Conservation (phyloP, 2,329 filamentous ascomycete species). For the Cladosporium sp. region DNA sequence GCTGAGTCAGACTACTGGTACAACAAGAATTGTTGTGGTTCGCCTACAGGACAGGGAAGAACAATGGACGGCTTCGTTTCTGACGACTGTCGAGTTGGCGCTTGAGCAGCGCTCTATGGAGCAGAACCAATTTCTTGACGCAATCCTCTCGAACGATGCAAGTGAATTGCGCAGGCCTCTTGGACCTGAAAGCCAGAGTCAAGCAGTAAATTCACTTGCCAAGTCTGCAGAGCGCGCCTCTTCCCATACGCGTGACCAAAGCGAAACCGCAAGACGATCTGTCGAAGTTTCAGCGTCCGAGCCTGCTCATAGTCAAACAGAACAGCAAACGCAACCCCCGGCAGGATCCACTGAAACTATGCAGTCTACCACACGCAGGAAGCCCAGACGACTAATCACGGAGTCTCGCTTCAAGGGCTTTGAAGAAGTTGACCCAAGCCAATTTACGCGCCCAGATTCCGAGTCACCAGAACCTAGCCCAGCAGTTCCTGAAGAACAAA, state of each 20-base stretch:
- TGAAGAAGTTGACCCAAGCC: constrained; percentile 34
- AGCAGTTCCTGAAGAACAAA: background rate
- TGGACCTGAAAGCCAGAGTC: constrained; percentile 38
- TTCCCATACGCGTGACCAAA: background rate
- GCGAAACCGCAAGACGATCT: background rate
- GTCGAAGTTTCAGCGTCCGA: background rate
- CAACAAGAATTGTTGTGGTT: constrained; percentile 69
- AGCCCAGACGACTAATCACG: constrained; percentile 33
- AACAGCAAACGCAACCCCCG: background rate
- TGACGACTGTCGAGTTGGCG: constrained; percentile 55
- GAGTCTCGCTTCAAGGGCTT: constrained; percentile 56
- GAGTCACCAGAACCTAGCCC: constrained; percentile 17
- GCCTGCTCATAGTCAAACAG: background rate
- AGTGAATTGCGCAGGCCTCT: constrained; percentile 66
- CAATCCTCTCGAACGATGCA: constrained; percentile 77
- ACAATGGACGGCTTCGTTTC: constrained; percentile 17
- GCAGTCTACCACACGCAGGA: constrained; percentile 6
- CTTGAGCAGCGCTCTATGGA: constrained; percentile 80
- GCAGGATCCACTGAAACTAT: background rate
- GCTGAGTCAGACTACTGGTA: constrained; percentile 26
- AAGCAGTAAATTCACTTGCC: constrained; percentile 5
- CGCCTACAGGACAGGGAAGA: constrained; percentile 59
- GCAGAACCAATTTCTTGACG: constrained; percentile 88
- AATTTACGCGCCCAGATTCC: constrained; percentile 23
- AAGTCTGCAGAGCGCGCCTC: background rate